A percentile compares a stretch with the other conserved stretches of the same genome.
Conservation (phyloP, 2,329 filamentous ascomycete genomes). For the Sclerotinia nivalis region DNA sequence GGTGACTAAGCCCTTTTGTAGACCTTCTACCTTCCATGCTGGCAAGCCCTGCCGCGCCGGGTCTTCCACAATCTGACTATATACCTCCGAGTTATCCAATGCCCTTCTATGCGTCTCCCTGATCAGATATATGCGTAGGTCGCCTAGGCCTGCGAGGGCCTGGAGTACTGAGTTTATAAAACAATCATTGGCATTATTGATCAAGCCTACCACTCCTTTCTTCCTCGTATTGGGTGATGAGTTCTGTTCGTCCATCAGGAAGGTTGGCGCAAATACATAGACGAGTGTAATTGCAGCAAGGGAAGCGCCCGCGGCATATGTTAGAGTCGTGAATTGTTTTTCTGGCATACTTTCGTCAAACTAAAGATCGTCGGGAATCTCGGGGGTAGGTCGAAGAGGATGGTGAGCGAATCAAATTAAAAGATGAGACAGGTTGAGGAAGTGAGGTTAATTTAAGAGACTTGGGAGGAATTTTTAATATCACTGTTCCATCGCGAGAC, state of each 20-base stretch:
- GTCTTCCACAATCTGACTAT: constrained; percentile 60
- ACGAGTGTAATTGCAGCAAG: constrained; percentile 92
- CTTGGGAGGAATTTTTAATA: neutral
- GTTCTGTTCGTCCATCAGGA: constrained; percentile 81
- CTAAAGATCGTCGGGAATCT: constrained; percentile 7
- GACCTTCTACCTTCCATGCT: constrained; percentile 62
- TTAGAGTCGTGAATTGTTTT: constrained; percentile 78
- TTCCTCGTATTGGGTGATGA: constrained; percentile 60
- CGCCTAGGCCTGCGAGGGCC: constrained; percentile 84
- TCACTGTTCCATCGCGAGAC: constrained; percentile 19
- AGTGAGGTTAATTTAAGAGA: neutral
- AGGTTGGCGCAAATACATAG: constrained; percentile 98
- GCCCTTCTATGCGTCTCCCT: constrained; percentile 82
- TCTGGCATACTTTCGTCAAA: constrained; percentile 64
- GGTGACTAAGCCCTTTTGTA: constrained; percentile 83
- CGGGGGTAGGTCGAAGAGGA: constrained; percentile 16
- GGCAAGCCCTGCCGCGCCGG: constrained; percentile 50
- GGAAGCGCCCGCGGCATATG: constrained; percentile 93
- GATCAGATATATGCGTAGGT: constrained; percentile 88
- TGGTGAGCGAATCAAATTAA: constrained; percentile 15
- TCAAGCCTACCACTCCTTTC: constrained; percentile 84
- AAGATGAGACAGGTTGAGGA: constrained; percentile 12
- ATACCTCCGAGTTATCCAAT: constrained; percentile 76
- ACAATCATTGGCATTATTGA: constrained; percentile 91
- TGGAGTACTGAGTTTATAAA: constrained; percentile 97